These are phyloP conservation scores for Aschersonia sp. DNA, from an alignment of 2,329 filamentous ascomycete species.

Conservation along the genomic window DNA sequence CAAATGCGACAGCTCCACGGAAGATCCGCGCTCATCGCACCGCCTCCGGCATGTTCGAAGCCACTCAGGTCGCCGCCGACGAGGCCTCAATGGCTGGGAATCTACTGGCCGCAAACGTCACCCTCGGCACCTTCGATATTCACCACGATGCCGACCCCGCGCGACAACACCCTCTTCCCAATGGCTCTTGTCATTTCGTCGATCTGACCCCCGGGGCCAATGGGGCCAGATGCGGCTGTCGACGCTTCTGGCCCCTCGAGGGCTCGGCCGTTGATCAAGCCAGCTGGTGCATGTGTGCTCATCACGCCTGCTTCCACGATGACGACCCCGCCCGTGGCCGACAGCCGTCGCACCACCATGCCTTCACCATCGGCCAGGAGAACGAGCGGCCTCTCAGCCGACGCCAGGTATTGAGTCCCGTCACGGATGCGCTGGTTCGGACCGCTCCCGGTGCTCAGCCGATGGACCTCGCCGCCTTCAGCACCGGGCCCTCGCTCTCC, in stretches of 20 bases:
- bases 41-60: no score
- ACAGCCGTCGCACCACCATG: slow-evolving; percentile 9
- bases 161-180: slow-evolving; percentile 24
- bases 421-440: slow-evolving; percentile 31
- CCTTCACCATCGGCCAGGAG: slow-evolving; percentile 27
- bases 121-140: slow-evolving; percentile 37
- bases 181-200: slow-evolving; percentile 42
- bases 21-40: no score
- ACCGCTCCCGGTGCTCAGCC: slow-evolving; percentile 19
- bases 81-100: slow-evolving; percentile 31
- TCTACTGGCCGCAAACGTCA: slow-evolving; percentile 28
- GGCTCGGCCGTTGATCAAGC: slow-evolving; percentile 24
- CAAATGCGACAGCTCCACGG: no score
- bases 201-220: slow-evolving; percentile 36
- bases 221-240: slow-evolving; percentile 41
- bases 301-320: slow-evolving; percentile 48
- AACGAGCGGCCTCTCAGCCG: slow-evolving; percentile 33
- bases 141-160: slow-evolving; percentile 30
- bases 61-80: no score
- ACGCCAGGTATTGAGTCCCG: slow-evolving; percentile 37
- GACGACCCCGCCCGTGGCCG: slow-evolving; percentile 17
- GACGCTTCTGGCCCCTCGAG: slow-evolving; percentile 42
- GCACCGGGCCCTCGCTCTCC: slow-evolving; percentile 15
- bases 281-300: slow-evolving; percentile 46
- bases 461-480: slow-evolving; percentile 26